Conservation (phyloP, 345 rosid species). For the Crucihimalaya himalaica region DNA sequence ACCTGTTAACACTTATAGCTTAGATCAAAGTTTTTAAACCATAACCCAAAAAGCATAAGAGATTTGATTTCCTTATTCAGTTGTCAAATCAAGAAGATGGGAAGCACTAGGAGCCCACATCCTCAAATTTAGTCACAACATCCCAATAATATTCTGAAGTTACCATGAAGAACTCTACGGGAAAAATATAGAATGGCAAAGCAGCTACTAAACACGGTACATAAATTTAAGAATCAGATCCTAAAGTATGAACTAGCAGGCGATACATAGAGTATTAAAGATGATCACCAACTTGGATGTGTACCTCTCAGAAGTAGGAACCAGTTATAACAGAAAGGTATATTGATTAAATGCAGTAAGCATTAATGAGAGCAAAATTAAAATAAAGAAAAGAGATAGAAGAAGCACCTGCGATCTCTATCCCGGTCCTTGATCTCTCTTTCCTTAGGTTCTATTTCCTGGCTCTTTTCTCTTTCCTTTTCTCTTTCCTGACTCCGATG, state of each 20-base stretch:
- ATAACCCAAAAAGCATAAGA: conserved; percentile 38
- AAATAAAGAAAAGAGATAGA: neutral
- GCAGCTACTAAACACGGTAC: neutral
- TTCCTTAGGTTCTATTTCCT: conserved; percentile 52
- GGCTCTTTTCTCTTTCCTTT: conserved; percentile 58
- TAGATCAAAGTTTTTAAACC: conserved; percentile 43
- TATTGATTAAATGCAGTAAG: conserved; percentile 7
- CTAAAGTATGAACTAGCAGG: neutral
- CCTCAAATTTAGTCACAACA: conserved; percentile 22
- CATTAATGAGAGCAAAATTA: neutral
- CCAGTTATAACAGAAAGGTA: conserved; percentile 9
- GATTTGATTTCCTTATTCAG: conserved; percentile 29
- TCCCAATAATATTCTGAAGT: conserved; percentile 5
- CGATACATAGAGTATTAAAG: neutral
- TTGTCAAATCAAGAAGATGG: conserved; percentile 22
- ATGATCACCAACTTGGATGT: conserved; percentile 17
- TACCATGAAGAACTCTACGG: conserved; percentile 13
- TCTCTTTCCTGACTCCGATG: conserved; percentile 63
- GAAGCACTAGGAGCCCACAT: conserved; percentile 30
- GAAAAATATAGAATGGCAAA: neutral
- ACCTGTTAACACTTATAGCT: conserved; percentile 62
- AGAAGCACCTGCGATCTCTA: conserved; percentile 72
- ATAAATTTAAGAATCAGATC: neutral
- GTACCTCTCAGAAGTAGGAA: conserved; percentile 2
- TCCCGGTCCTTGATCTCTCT: conserved; percentile 64